These are phyloP conservation scores for Antitrichia curtipendula DNA, from an alignment of 225 moss, liverwort and hornwort species.

Conservation along the genomic window DNA sequence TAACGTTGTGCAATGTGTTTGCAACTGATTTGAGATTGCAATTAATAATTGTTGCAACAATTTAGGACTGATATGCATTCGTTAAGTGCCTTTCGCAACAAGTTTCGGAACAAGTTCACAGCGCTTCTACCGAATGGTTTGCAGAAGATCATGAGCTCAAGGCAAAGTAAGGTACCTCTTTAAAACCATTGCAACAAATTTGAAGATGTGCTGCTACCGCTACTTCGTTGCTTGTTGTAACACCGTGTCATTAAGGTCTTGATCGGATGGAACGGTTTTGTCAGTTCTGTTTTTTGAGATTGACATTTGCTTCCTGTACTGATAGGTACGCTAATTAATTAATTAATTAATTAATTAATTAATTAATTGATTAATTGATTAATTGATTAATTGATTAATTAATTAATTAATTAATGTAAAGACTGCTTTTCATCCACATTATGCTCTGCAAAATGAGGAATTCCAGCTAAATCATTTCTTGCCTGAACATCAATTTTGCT, in stretches of 20 bases:
- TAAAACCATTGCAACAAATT: background rate
- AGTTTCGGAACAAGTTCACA: too few species aligned
- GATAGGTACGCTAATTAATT: too few species aligned
- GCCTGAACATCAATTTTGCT: too few species aligned
- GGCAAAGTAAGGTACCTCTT: background rate
- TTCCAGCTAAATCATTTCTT: too few species aligned
- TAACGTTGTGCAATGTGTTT: background rate
- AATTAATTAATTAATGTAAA: too few species aligned
- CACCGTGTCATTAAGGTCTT: background rate
- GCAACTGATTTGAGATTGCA: background rate
- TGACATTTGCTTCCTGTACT: too few species aligned
- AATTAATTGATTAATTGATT: too few species aligned
- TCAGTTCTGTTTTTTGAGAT: background rate
- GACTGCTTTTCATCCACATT: too few species aligned
- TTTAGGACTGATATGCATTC: background rate
- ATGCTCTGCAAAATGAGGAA: too few species aligned
- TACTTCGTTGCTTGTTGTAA: background rate
- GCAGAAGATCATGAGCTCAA: background rate
- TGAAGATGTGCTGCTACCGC: background rate
- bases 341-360: too few species aligned
- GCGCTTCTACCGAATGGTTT: background rate
- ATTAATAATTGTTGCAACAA: background rate
- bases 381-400: too few species aligned
- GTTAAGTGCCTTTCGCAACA: background rate
- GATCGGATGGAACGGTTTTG: background rate